These are phyloP conservation scores for Sphagnum magellanicum DNA, from an alignment of 228 moss, liverwort and hornwort genomes.

Conservation along the genomic window DNA sequence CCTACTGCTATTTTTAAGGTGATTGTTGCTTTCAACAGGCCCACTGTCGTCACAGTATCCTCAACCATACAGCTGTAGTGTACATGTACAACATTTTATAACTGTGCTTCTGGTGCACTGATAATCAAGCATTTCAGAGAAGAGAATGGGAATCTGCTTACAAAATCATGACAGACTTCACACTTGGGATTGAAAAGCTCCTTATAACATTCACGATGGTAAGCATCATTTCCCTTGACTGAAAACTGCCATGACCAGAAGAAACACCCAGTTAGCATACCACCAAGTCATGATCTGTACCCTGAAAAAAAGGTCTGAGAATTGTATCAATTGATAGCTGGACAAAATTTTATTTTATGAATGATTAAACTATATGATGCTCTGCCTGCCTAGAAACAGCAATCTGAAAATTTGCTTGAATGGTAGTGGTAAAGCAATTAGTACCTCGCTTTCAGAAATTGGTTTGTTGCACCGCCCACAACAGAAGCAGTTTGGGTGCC, in stretches of 20 bases:
- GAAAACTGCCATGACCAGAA: slow-evolving; percentile 50
- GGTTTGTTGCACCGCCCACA: slow-evolving; percentile 79
- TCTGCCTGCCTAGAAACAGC: not conserved
- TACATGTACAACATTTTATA: too few species aligned
- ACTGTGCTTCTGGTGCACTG: too few species aligned
- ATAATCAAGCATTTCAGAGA: too few species aligned
- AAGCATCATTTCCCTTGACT: slow-evolving; percentile 76
- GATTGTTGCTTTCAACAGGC: too few species aligned
- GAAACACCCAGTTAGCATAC: too few species aligned
- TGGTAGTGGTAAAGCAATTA: not conserved
- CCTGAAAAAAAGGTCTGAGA: too few species aligned
- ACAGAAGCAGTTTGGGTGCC: slow-evolving; percentile 93
- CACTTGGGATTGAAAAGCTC: slow-evolving; percentile 97
- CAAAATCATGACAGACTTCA: slow-evolving; percentile 78
- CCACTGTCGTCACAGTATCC: too few species aligned
- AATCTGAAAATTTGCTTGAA: not conserved
- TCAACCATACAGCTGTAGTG: too few species aligned
- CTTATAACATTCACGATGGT: slow-evolving; percentile 87
- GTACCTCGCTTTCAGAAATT: slow-evolving; percentile 81
- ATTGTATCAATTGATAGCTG: too few species aligned
- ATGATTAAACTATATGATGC: not conserved
- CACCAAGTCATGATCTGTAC: too few species aligned
- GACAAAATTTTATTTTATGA: not conserved
- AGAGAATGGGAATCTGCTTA: slow-evolving; percentile 6
- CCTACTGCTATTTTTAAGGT: too few species aligned